These are phyloP conservation scores for Selenicereus undatus DNA, from an alignment of 148 eudicot species.

Conservation along the genomic window DNA sequence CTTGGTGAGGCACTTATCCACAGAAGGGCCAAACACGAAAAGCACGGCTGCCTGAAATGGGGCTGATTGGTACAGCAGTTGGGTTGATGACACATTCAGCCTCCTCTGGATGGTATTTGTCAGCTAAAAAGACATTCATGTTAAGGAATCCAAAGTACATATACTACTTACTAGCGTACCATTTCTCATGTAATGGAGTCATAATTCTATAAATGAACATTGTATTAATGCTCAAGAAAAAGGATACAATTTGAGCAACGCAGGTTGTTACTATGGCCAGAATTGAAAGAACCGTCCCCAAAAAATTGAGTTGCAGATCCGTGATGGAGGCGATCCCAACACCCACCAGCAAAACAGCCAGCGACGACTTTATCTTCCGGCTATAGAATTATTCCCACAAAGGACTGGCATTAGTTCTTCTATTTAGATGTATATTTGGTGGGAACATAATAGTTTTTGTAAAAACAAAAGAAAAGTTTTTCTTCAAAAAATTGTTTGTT, in stretches of 20 bases:
- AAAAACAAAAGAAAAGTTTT: neutral
- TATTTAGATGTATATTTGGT: no score
- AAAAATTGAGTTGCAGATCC: slow-evolving; percentile 82
- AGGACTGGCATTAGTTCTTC: neutral
- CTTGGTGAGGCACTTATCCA: slow-evolving; percentile 67
- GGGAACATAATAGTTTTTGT: no score
- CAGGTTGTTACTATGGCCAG: slow-evolving; percentile 87
- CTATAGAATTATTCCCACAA: slow-evolving; percentile 35
- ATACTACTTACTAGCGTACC: no score
- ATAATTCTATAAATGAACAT: no score
- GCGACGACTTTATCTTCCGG: slow-evolving; percentile 68
- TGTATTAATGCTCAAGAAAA: neutral
- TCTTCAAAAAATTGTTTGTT: no score
- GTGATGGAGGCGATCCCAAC: slow-evolving; percentile 91
- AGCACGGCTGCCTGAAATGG: slow-evolving; percentile 84
- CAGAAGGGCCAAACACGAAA: slow-evolving; percentile 67
- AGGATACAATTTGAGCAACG: slow-evolving; percentile 91
- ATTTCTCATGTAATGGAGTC: no score
- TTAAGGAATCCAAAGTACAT: slow-evolving; percentile 18
- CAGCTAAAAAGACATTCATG: slow-evolving; percentile 35
- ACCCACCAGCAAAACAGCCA: slow-evolving; percentile 64
- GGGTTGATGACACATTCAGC: slow-evolving; percentile 87
- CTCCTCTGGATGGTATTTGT: slow-evolving; percentile 88
- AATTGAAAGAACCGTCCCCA: slow-evolving; percentile 72
- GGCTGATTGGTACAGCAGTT: slow-evolving; percentile 79